Base-by-base conservation (phyloP, 495 filamentous ascomycete species). In the Hypoxylon fragiforme region DNA sequence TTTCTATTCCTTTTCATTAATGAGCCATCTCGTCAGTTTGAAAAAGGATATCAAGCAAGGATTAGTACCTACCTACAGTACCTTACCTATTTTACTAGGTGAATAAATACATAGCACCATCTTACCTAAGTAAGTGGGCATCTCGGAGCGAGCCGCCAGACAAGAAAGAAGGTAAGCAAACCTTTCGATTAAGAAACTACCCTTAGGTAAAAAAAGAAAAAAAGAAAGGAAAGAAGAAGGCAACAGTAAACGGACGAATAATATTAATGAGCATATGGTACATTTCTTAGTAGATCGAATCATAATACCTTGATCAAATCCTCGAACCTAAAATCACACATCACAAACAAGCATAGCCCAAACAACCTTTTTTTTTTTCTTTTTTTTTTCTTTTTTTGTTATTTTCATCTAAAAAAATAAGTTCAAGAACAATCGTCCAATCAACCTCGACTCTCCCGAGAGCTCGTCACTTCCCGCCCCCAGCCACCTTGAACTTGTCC, bases 71-170 rank as follows among this genome's bases (percentile, higher is more conserved):
- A n/a, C n/a, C n/a, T n/a, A n/a, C n/a, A n/a, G n/a, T n/a, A n/a
- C n/a, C n/a, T n/a, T n/a, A n/a, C n/a, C n/a, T n/a, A n/a, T n/a
- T n/a, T n/a, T n/a, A n/a, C n/a, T n/a, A n/a, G n/a, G n/a, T n/a
- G n/a, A n/a, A n/a, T n/a, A n/a, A n/a, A n/a, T n/a, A n/a, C n/a
- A n/a, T n/a, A n/a, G n/a, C n/a, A n/a, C n/a, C n/a, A n/a, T n/a
- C n/a, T n/a, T n/a, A n/a, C n/a, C n/a, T n/a, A 28, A 4, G 24
- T 28, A 4, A 35, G 49, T 60, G 56, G 44, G 36, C 44, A 50
- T 44, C 51, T 61, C 57, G 57, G 57, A 52, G 51, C 41, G 57
- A 61, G 57, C 57, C 57, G 57, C 51, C n/a, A n/a, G n/a, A n/a
- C n/a, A n/a, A n/a, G 55, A 50, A 28, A 28, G 54, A 50, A 20